Percentiles rank a stretch among this genome's conserved stretches.
Conservation (phyloP, 352 stramenopile genomes). For the Phytophthora aleatoria region DNA sequence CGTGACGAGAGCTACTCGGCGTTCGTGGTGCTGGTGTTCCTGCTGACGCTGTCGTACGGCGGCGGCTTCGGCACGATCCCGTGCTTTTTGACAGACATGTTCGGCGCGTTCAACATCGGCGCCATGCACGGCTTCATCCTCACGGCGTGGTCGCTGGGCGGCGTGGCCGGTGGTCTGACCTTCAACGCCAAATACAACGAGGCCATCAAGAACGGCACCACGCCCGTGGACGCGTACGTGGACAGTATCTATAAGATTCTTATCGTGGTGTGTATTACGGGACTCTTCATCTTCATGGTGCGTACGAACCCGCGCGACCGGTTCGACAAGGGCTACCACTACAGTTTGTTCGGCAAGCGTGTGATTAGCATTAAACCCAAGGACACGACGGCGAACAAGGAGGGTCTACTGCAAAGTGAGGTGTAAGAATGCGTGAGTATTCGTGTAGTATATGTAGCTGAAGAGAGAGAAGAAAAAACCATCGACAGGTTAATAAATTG, state of each 20-base stretch:
- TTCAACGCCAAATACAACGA: slow-evolving; percentile 58
- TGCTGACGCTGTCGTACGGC: slow-evolving; percentile 74
- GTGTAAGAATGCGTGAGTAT: slow-evolving; percentile 8
- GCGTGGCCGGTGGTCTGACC: slow-evolving; percentile 69
- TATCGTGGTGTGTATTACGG: slow-evolving; percentile 59
- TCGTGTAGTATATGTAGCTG: neutral
- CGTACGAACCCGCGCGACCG: slow-evolving; percentile 71
- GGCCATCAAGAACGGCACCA: slow-evolving; percentile 46
- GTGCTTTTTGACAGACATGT: slow-evolving; percentile 85
- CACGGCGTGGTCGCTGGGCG: slow-evolving; percentile 82
- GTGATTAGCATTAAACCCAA: slow-evolving; percentile 65
- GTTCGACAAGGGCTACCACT: slow-evolving; percentile 73
- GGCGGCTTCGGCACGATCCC: slow-evolving; percentile 80
- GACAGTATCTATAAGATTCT: slow-evolving; percentile 81
- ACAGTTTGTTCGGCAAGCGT: slow-evolving; percentile 57
- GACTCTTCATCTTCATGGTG: slow-evolving; percentile 64
- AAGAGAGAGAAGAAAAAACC: neutral
- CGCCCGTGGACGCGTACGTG: slow-evolving; percentile 76
- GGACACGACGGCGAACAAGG: slow-evolving; percentile 36
- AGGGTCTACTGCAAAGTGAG: slow-evolving; percentile 27
- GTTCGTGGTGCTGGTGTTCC: slow-evolving; percentile 67
- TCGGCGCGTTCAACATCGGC: slow-evolving; percentile 82
- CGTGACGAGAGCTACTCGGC: slow-evolving; percentile 54
- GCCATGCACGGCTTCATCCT: slow-evolving; percentile 85
- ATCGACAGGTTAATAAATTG: slow-evolving; percentile 7